Conservation (phyloP, 495 filamentous ascomycete species). For the Aspergillus cavernicola region DNA sequence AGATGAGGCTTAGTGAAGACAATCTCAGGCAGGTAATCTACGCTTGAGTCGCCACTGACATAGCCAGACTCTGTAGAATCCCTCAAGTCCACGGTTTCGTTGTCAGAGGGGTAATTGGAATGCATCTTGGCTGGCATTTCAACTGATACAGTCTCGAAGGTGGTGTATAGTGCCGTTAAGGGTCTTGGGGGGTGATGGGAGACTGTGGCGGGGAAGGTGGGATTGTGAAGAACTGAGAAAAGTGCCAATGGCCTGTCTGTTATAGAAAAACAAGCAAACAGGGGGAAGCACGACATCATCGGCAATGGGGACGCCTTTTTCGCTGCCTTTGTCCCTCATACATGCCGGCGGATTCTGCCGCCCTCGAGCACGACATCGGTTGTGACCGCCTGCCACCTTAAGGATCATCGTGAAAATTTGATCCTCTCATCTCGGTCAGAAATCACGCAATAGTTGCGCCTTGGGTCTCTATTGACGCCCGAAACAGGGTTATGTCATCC, state of each 20-base stretch:
- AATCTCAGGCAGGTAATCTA: constrained; percentile 65
- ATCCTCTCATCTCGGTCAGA: constrained; percentile 21
- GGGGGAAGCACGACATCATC: constrained; percentile 38
- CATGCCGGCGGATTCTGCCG: constrained; percentile 32
- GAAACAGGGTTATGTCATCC: constrained; percentile 17
- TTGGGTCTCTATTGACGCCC: constrained; percentile 22
- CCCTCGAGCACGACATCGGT: constrained; percentile 33
- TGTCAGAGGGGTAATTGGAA: constrained; percentile 36
- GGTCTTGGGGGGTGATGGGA: not conserved
- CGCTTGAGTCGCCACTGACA: constrained; percentile 67
- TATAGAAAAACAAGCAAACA: constrained; percentile 28
- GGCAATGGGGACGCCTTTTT: constrained; percentile 22
- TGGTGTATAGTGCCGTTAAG: not conserved
- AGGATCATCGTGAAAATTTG: constrained; percentile 20
- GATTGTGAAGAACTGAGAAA: constrained; percentile 18
- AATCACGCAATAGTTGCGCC: constrained; percentile 44
- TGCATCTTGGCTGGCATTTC: constrained; percentile 43
- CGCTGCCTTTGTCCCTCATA: constrained; percentile 25
- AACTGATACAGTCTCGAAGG: constrained; percentile 11
- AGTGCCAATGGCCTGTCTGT: constrained; percentile 26
- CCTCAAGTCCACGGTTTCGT: constrained; percentile 33
- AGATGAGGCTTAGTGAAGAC: constrained; percentile 87
- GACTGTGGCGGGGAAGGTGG: constrained; percentile 10
- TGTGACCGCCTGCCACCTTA: constrained; percentile 32
- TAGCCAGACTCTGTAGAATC: constrained; percentile 79